Conservation (phyloP, 331 rosid species). For the Malus hybrid region DNA sequence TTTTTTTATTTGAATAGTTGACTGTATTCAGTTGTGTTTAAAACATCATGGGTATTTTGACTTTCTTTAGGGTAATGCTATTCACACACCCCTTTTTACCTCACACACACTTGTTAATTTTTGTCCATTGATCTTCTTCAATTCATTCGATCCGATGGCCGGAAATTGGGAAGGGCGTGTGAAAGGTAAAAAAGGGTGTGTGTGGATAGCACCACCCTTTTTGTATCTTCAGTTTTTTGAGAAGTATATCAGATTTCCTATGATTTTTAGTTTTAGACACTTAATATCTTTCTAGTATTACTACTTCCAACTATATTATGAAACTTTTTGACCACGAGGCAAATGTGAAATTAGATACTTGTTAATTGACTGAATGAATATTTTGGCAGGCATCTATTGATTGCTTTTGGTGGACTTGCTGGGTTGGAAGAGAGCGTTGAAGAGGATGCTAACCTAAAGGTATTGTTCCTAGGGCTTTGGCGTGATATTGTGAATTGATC, state of each 20-base stretch:
- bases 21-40: neutral
- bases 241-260: neutral
- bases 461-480: conserved; percentile 10
- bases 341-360: neutral
- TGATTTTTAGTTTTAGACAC: neutral
- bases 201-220: too few species aligned
- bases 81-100: too few species aligned
- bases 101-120: too few species aligned
- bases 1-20: neutral
- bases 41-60: neutral
- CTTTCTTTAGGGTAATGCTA: too few species aligned
- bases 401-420: conserved; percentile 98
- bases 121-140: too few species aligned
- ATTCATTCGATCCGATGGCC: too few species aligned
- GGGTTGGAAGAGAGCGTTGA: conserved; percentile 96
- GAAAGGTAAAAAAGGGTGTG: too few species aligned
- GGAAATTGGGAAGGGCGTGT: too few species aligned
- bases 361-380: conserved; percentile 16
- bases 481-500: neutral
- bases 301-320: neutral
- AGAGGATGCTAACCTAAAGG: conserved; percentile 78
- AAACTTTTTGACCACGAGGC: neutral
- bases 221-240: neutral
- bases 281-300: neutral
- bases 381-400: conserved; percentile 69